Evolutionary conservation across 2,329 filamentous ascomycete genomes (phyloP), one percentile per base, ranked within the genome.

Genomic region (Aspergillus thermomutatus): DNA sequence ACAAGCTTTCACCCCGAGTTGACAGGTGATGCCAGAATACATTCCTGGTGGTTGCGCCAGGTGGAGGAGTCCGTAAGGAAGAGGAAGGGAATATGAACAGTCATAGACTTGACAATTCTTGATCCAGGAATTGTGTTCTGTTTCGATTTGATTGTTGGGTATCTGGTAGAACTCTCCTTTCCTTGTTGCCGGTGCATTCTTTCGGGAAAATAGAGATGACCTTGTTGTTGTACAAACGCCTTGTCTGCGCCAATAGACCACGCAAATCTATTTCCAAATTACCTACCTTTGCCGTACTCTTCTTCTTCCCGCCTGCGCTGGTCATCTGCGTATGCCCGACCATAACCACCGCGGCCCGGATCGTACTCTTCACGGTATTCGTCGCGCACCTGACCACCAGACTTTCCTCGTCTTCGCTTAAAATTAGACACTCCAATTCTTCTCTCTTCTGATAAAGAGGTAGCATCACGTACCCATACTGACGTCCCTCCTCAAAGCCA

Each of bases 281-380:
- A 85, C 75, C 77, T 80, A 61, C 82, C 80, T 60, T 79, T 78
- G 23, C 83, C 83, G 61, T 86, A 85, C 60, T 85, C 81, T 48
- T 85, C 83, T 64, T 84, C 82, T 61, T 83, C 82, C 65, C 75
- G 84, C 64, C 76, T 69, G 62, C 80, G 74, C 67, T 81, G 75
- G 66, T 90, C 86, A 28, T 86, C 83, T 63, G 87, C 85, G 58
- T 92, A 81, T 55, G 90, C 90, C 62, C 92, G 83, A 46, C 94
- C 93, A 64, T 92, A 86, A 10, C 94, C 94, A 65, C 94, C 94
- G 66, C 94, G 84, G 17, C 94, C 94, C 59, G 96, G 93, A 72
- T 99, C 94, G 71, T 88, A 99, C 78, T 99, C 94, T 74, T 97
- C 91, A 48, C 94, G 86, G 77, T 97, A 99, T 80, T 99, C 95